phyloP scores from a whole-genome alignment of 441 rosid species.

The Euphorbia schlechtendalii region DNA sequence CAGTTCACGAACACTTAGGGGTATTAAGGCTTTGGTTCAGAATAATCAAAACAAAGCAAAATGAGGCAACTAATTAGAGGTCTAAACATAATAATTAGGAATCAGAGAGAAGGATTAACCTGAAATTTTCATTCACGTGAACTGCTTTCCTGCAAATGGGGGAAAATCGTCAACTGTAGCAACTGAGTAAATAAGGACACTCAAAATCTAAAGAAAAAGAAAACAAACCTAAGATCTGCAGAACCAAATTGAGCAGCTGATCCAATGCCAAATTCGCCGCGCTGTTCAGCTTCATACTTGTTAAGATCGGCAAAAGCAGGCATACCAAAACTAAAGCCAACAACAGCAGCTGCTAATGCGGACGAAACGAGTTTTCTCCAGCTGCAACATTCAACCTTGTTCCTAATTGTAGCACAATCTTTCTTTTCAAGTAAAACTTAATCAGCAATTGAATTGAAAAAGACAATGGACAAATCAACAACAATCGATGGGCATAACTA shows the following conservation, averaged over 20 bases:
- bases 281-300: slow-evolving; percentile 68
- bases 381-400: slow-evolving; percentile 15
- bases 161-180: slow-evolving; percentile 8
- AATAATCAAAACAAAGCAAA: background rate
- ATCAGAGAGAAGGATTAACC: slow-evolving; percentile 30
- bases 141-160: slow-evolving; percentile 69
- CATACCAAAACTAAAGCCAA: slow-evolving; percentile 40
- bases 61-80: background rate
- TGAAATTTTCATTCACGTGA: slow-evolving; percentile 75
- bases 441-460: slow-evolving; percentile 12
- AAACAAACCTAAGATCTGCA: slow-evolving; percentile 70
- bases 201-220: background rate
- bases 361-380: slow-evolving; percentile 62
- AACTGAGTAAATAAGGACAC: background rate
- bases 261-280: slow-evolving; percentile 87
- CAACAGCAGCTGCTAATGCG: slow-evolving; percentile 58
- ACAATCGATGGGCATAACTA: background rate
- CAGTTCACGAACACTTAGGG: too few species aligned
- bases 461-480: background rate
- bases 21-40: background rate
- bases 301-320: slow-evolving; percentile 80
- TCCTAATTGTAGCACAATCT: slow-evolving; percentile 29
- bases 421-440: slow-evolving; percentile 42
- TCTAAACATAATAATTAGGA: background rate
- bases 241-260: slow-evolving; percentile 88